These are phyloP conservation scores for Colletotrichum caudatum DNA, from an alignment of 2,329 filamentous ascomycete genomes.

Conservation along the genomic window DNA sequence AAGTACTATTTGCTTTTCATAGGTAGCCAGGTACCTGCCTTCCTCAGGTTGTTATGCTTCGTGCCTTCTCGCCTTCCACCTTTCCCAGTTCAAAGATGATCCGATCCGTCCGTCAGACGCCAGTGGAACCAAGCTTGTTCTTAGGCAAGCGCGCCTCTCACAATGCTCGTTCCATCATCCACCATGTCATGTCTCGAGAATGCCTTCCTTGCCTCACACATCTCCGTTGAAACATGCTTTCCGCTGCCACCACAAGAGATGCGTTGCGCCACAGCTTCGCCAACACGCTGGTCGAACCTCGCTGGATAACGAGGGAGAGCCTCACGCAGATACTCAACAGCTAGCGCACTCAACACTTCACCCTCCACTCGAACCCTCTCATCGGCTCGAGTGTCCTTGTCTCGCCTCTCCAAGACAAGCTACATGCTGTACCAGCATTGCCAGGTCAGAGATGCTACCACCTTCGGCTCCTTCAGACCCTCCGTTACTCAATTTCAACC, in stretches of 20 bases:
- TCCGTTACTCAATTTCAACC: no score
- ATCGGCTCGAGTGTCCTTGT: neutral
- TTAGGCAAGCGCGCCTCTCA: no score
- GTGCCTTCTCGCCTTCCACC: neutral
- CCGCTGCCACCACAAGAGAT: neutral
- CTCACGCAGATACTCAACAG: no score
- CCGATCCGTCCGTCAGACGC: no score
- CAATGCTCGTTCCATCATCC: neutral
- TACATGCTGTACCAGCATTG: neutral
- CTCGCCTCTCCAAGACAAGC: neutral
- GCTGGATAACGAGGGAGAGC: neutral
- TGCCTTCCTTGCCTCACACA: neutral
- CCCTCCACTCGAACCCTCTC: no score
- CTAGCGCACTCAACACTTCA: no score
- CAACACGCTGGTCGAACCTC: neutral
- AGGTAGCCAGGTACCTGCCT: neutral
- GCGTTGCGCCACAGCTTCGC: neutral
- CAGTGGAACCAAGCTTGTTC: neutral
- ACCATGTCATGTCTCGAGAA: neutral
- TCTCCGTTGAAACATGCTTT: no score
- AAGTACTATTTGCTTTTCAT: neutral
- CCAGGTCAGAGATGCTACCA: no score
- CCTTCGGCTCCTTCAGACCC: no score
- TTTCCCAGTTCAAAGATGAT: neutral
- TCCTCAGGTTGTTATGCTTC: no score